Conservation (phyloP, 2,329 filamentous ascomycete species). For the Trichoderma sp. region DNA sequence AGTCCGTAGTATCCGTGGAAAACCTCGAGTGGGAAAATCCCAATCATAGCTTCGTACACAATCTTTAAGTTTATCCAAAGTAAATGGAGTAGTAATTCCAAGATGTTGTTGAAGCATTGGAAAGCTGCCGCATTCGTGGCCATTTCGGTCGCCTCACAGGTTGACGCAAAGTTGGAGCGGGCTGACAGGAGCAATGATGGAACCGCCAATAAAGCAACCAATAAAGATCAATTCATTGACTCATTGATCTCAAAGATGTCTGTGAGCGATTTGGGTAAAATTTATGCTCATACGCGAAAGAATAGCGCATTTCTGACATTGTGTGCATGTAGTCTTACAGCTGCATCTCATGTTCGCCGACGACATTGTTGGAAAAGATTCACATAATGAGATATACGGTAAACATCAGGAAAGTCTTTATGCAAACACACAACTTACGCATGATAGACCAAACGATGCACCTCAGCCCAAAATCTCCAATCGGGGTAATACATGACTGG, state of each 20-base stretch:
- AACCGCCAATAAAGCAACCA: background rate
- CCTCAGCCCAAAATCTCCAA: conserved; percentile 19
- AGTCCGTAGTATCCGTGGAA: background rate
- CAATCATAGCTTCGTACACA: background rate
- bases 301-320: background rate
- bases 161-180: background rate
- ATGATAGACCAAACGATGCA: conserved; percentile 20
- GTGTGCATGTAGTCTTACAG: conserved; percentile 9
- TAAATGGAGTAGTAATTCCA: background rate
- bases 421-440: background rate
- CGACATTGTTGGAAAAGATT: conserved; percentile 22
- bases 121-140: background rate
- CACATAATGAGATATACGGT: conserved; percentile 23
- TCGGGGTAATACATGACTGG: conserved; percentile 23
- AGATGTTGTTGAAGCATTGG: conserved; percentile 14
- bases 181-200: background rate
- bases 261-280: conserved; percentile 16
- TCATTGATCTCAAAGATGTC: conserved; percentile 21
- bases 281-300: background rate
- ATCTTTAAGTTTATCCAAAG: background rate
- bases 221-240: conserved; percentile 14
- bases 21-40: background rate
- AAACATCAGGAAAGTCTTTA: rapidly evolving
- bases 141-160: background rate
- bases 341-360: conserved; percentile 25